phyloP scores from a whole-genome alignment of 2,329 filamentous ascomycete genomes.

The Plectosphaerella plurivora region DNA sequence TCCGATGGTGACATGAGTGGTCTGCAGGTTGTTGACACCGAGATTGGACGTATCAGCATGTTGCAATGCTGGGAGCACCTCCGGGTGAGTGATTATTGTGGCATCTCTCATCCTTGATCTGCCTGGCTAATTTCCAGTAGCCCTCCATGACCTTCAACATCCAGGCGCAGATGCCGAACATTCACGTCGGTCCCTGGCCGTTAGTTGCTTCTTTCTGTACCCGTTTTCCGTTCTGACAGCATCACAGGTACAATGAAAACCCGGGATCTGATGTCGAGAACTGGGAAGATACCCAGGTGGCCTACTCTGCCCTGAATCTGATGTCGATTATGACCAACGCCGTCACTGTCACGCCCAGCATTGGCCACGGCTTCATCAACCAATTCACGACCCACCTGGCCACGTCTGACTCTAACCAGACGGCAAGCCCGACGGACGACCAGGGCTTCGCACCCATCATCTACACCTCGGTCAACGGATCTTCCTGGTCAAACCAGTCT shows the following conservation, averaged over 20 bases:
- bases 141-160: conserved; percentile 8
- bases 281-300: background rate
- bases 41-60: conserved; percentile 36
- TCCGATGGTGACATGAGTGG: conserved; percentile 36
- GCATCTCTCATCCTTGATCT: too few relatives aligned
- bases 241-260: conserved; percentile 3
- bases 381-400: background rate
- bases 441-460: conserved; percentile 1
- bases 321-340: background rate
- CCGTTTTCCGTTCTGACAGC: background rate
- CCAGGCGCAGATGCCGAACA: conserved; percentile 1
- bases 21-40: conserved; percentile 32
- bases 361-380: background rate
- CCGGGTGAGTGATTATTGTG: background rate
- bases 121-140: background rate
- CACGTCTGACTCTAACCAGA: background rate
- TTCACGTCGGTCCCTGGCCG: conserved; percentile 3
- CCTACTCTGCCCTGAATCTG: background rate
- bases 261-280: background rate
- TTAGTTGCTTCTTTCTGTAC: background rate
- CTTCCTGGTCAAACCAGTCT: background rate
- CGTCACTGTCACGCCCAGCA: background rate
- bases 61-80: conserved; percentile 45
- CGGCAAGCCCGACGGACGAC: background rate
- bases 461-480: conserved; percentile 1